Evolutionary conservation across 2,329 filamentous ascomycete genomes (phyloP).

Genomic region (Fusarium sp.): DNA sequence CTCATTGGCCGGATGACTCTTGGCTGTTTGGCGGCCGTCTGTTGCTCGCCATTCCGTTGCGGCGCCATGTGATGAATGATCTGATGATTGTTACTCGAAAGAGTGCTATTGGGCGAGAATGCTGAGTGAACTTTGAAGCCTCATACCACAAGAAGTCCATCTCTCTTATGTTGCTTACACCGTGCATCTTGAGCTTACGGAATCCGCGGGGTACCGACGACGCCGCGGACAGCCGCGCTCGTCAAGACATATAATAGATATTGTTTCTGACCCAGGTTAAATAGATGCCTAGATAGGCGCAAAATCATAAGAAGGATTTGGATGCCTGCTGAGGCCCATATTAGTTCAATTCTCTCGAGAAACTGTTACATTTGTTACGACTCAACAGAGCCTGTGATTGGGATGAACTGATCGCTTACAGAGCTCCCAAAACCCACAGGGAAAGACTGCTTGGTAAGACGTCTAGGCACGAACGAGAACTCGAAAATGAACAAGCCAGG

Average conservation of each 20-base stretch:
- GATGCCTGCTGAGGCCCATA: background rate
- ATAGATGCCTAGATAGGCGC: background rate
- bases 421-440: background rate
- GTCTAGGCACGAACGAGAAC: background rate
- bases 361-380: background rate
- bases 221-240: slow-evolving; percentile 14
- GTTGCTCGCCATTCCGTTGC: background rate
- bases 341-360: background rate
- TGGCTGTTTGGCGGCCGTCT: background rate
- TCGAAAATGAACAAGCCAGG: background rate
- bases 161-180: background rate
- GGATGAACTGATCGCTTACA: background rate
- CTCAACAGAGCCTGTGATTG: background rate
- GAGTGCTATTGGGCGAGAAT: background rate
- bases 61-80: slow-evolving; percentile 10
- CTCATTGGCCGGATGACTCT: slow-evolving; percentile 36
- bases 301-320: background rate
- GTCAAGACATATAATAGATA: background rate
- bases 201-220: slow-evolving; percentile 22
- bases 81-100: background rate
- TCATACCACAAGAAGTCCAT: background rate
- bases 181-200: slow-evolving; percentile 2
- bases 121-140: background rate
- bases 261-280: background rate
- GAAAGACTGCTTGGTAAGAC: background rate